phyloP scores from a whole-genome alignment of 176 grass and related monocot genomes.

The Phoenix roebelenii region DNA sequence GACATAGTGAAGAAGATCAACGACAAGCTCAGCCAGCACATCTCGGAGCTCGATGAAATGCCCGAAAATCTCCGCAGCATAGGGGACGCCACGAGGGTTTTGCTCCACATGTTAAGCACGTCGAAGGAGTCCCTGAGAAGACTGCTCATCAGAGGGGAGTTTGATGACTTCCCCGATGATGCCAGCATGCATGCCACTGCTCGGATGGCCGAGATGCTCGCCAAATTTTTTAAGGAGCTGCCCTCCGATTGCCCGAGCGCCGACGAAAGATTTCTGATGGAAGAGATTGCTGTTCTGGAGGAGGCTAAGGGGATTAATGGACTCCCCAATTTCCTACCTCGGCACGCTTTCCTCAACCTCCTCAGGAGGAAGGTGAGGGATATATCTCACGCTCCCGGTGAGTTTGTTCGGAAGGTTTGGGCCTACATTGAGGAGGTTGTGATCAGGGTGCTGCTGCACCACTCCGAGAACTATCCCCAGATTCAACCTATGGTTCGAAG shows the following conservation, averaged over 20 bases:
- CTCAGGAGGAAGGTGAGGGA: slow-evolving; percentile 24
- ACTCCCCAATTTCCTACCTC: slow-evolving; percentile 39
- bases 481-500: slow-evolving; percentile 21
- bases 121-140: slow-evolving; percentile 14
- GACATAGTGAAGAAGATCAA: slow-evolving; percentile 45
- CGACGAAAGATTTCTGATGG: slow-evolving; percentile 24
- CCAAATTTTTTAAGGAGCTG: neutral
- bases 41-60: slow-evolving; percentile 35
- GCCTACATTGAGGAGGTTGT: slow-evolving; percentile 18
- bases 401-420: slow-evolving; percentile 23
- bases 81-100: neutral
- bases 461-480: slow-evolving; percentile 21
- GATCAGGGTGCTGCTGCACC: neutral
- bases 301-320: slow-evolving; percentile 25
- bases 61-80: slow-evolving; percentile 5
- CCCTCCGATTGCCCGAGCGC: neutral
- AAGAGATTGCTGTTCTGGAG: slow-evolving; percentile 35
- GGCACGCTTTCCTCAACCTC: slow-evolving; percentile 13
- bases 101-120: slow-evolving; percentile 13
- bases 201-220: slow-evolving; percentile 29
- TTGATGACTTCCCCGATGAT: slow-evolving; percentile 24
- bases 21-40: slow-evolving; percentile 35
- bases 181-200: slow-evolving; percentile 21
- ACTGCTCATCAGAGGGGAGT: slow-evolving; percentile 30
- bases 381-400: neutral